phyloP scores from a whole-genome alignment of 1,139 yeast genomes.

The Pichia sp. region DNA sequence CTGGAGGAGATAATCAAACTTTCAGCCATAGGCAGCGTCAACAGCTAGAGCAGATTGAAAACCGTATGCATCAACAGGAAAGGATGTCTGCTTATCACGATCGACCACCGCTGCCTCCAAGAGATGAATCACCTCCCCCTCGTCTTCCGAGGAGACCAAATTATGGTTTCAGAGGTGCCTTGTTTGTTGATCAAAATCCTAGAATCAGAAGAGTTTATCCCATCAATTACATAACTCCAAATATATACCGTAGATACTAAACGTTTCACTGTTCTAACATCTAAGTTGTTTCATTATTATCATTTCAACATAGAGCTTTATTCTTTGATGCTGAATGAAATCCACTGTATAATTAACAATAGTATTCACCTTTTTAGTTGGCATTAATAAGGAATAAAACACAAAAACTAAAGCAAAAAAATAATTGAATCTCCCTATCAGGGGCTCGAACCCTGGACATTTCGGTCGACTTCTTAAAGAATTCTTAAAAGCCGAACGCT shows the following conservation, averaged over 20 bases:
- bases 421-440: no score
- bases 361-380: no score
- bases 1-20: slow-evolving; percentile 21
- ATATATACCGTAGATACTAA: neutral
- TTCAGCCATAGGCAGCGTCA: neutral
- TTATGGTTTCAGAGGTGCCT: neutral
- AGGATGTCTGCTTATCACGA: neutral
- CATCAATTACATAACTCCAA: neutral
- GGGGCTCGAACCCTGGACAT: no score
- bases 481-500: slow-evolving; percentile 43
- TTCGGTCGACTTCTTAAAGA: no score
- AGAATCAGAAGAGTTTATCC: neutral
- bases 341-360: no score
- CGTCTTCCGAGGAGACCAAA: neutral
- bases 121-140: neutral
- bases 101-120: neutral
- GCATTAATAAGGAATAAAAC: no score
- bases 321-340: no score
- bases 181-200: neutral
- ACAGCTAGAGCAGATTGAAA: neutral
- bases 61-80: neutral
- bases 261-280: neutral
- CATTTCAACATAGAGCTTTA: no score
- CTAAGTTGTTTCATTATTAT: no score
- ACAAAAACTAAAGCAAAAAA: no score